Evolutionary conservation across 306 rosid species (phyloP), one percentile per base, ranked within the genome.

Genomic region (Dalbergia oliveri): DNA sequence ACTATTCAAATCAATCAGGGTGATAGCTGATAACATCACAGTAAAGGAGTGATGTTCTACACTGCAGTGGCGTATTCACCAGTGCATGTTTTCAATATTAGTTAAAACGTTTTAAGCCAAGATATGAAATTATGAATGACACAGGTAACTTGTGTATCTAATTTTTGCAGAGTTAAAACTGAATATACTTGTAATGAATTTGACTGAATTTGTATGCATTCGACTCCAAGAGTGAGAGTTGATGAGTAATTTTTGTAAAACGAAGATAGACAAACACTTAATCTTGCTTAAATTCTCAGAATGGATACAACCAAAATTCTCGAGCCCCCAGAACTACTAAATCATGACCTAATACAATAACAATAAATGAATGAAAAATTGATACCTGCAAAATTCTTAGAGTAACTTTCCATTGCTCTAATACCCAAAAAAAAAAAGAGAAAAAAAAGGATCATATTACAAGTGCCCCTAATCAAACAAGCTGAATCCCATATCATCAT

Each of bases 401-500:
- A 53, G 58, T 5, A 54, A 75, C 50, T 34, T 33, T 69, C 26
- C 54, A 67, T 33, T 3, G 33, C 62, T 15, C 49, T 58, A 45
- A 26, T 26, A 26, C 6, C 37, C 60, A 45, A 63, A 54, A 57
- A 35, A 5, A 18, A 16, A 66, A 53, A 7, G 59, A n/a, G n/a
- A 63, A 54, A 57, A 35, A 5, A 18, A 16, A 66, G 44, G 53
- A 63, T 59, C 63, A 66, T 39, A 66, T 35, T 35, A 18, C 26
- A 69, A 50, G 43, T 78, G 70, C 69, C 53, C 82, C 91, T 88
- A 90, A 74, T 90, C 94, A 18, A 90, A 90, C 85, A 90, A 81
- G 77, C 88, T 80, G 88, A 90, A 90, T 49, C 94, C 94, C 89
- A 90, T 88, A 66, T 90, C 94, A 0, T 86, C 91, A 0, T 90